phyloP scores from a whole-genome alignment of 2,329 filamentous ascomycete species.

The Ceratocystis lukuohia region DNA sequence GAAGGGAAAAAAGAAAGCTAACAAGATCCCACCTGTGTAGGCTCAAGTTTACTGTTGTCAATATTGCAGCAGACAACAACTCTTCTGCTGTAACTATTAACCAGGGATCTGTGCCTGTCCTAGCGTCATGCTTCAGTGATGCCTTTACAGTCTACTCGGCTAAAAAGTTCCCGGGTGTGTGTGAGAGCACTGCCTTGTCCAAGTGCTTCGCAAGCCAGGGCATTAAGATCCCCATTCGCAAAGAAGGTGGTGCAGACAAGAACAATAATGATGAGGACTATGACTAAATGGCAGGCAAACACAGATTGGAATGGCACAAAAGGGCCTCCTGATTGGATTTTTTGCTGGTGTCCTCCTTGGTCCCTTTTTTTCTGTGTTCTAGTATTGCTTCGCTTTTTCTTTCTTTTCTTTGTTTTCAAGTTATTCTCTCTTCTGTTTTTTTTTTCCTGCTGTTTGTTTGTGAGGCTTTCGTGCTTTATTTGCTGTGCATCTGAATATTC shows the following conservation, averaged over 20 bases:
- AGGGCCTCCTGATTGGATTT: not conserved
- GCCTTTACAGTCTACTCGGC: constrained; percentile 88
- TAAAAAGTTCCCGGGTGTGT: constrained; percentile 96
- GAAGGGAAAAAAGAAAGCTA: not conserved
- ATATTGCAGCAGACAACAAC: constrained; percentile 41
- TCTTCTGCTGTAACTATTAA: constrained; percentile 42
- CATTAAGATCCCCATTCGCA: constrained; percentile 91
- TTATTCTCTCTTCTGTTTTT: not conserved
- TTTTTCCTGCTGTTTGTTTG: not conserved
- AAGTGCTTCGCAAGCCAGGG: constrained; percentile 88
- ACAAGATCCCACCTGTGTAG: constrained; percentile 27
- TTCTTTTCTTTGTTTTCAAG: not conserved
- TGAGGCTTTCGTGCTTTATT: not conserved
- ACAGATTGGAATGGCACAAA: not conserved
- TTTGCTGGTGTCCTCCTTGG: not conserved
- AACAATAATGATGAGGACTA: constrained; percentile 39
- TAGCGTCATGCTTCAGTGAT: constrained; percentile 77
- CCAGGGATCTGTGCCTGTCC: constrained; percentile 61
- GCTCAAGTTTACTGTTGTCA: constrained; percentile 63
- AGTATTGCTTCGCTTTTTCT: not conserved
- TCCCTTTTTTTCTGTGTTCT: not conserved
- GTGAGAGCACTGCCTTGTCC: constrained; percentile 81
- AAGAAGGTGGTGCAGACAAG: constrained; percentile 48
- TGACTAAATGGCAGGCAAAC: constrained; percentile 24
- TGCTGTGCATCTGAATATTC: not conserved